phyloP scores from a whole-genome alignment of 257 asterid species.

The Ilex aquifolium region DNA sequence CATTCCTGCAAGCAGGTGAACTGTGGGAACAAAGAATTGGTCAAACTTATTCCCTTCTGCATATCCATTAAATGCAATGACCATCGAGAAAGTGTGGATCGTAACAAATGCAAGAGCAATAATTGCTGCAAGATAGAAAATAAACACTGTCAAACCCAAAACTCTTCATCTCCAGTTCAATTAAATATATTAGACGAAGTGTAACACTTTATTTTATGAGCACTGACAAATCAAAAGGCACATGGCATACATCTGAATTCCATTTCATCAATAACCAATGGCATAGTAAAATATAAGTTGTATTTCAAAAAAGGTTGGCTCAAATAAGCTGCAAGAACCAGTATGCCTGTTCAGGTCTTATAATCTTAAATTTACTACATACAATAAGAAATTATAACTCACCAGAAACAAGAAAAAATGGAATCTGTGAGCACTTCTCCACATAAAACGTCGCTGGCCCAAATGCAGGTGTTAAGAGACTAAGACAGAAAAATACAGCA shows the following conservation, averaged over 20 bases:
- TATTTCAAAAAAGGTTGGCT: neutral
- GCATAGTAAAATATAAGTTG: neutral
- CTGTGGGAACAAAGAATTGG: constrained; percentile 66
- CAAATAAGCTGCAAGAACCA: neutral
- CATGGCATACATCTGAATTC: too few relatives aligned
- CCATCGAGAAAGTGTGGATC: constrained; percentile 95
- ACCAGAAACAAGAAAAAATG: constrained; percentile 90
- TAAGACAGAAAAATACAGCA: constrained; percentile 90
- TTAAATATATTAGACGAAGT: too few relatives aligned
- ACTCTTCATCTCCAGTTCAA: too few relatives aligned
- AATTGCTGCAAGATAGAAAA: constrained; percentile 51
- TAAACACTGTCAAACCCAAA: neutral
- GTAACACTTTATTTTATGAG: too few relatives aligned
- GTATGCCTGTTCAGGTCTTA: neutral
- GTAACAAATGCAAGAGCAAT: constrained; percentile 91
- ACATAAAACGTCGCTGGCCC: constrained; percentile 96
- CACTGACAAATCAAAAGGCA: too few relatives aligned
- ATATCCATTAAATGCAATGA: constrained; percentile 84
- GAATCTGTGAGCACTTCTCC: constrained; percentile 80
- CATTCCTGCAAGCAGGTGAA: constrained; percentile 81
- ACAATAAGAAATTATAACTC: constrained; percentile 17
- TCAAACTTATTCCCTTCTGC: constrained; percentile 63
- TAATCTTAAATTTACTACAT: neutral
- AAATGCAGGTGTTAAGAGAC: constrained; percentile 95
- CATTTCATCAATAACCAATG: too few relatives aligned